Evolutionary conservation across 176 grass and related monocot species (phyloP).

Genomic region (Triticum timopheevii): DNA sequence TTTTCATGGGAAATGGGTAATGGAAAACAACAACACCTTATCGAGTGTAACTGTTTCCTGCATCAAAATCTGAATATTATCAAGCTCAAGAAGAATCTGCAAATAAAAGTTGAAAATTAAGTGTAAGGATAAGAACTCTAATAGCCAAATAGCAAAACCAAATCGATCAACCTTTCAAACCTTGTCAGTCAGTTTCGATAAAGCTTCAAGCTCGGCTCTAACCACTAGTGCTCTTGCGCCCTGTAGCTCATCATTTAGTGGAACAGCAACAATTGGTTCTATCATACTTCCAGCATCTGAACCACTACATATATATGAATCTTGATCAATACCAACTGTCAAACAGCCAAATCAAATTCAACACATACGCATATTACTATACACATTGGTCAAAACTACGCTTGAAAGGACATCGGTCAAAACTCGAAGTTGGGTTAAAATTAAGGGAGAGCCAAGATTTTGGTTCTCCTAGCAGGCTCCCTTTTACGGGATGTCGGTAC

Average conservation of each 20-base stretch:
- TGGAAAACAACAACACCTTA: constrained; percentile 36
- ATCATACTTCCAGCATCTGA: constrained; percentile 65
- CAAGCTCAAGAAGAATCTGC: constrained; percentile 67
- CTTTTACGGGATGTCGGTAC: not conserved
- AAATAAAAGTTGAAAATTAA: constrained; percentile 29
- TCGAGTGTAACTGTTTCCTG: constrained; percentile 57
- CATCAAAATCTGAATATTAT: constrained; percentile 61
- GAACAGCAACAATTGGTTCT: constrained; percentile 73
- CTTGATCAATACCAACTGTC: constrained; percentile 16
- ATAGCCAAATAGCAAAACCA: constrained; percentile 32
- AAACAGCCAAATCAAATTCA: constrained; percentile 18
- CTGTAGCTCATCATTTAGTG: constrained; percentile 80
- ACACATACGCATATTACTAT: not conserved
- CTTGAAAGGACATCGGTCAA: not conserved
- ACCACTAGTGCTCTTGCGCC: constrained; percentile 49
- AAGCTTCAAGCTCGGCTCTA: constrained; percentile 65
- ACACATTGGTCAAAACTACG: constrained; percentile 4
- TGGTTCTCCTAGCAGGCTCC: not conserved
- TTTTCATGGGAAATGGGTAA: constrained; percentile 17
- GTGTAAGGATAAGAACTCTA: constrained; percentile 10
- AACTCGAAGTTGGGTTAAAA: not conserved
- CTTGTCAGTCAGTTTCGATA: constrained; percentile 79
- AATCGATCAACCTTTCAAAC: constrained; percentile 35
- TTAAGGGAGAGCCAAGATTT: not conserved
- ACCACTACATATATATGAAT: constrained; percentile 42